phyloP scores from a whole-genome alignment of 148 eudicot genomes.

The Chenopodium formosanum region DNA sequence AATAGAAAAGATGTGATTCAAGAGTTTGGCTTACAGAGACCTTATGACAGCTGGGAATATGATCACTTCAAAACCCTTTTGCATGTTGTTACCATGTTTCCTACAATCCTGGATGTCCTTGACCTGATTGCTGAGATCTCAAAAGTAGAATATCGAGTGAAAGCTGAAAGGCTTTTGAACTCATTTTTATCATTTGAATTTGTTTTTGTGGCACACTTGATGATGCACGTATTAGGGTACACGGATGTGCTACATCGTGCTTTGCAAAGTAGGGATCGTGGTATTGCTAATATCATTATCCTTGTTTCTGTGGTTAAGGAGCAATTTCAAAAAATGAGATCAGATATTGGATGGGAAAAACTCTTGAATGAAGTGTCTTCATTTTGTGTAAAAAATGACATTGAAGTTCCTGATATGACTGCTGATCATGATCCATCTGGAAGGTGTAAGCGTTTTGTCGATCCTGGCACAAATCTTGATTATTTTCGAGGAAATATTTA shows the following conservation, averaged over 20 bases:
- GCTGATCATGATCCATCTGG: neutral
- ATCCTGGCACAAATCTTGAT: neutral
- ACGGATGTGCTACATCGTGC: conserved; percentile 2
- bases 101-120: neutral
- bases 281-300: neutral
- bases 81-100: neutral
- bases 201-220: conserved; percentile 10
- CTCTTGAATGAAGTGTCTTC: neutral
- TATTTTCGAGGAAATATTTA: neutral
- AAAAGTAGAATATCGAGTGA: neutral
- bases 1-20: neutral
- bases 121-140: neutral
- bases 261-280: neutral
- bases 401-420: conserved; percentile 6
- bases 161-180: neutral
- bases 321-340: conserved; percentile 4
- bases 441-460: neutral
- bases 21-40: neutral
- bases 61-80: neutral
- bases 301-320: too few relatives aligned
- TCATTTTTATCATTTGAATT: conserved; percentile 7
- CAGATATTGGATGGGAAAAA: neutral
- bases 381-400: neutral
- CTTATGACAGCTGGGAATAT: conserved; percentile 1
- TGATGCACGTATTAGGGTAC: neutral